phyloP scores from a whole-genome alignment of 176 grass and related monocot species.

The Oryza rufipogon region DNA sequence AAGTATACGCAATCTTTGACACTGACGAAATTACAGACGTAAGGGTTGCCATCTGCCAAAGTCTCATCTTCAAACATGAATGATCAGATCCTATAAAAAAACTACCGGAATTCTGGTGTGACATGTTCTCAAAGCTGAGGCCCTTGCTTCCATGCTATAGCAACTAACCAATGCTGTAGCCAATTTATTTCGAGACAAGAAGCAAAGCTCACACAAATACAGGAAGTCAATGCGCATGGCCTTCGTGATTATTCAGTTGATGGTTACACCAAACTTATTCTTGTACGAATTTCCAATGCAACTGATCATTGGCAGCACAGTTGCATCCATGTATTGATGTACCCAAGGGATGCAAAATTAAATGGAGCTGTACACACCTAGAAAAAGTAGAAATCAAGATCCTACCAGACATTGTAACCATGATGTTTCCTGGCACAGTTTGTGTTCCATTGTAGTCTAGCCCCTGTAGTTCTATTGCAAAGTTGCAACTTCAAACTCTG shows the following conservation, averaged over 20 bases:
- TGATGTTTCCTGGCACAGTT: neutral
- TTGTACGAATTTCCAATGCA: neutral
- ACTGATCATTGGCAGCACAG: neutral
- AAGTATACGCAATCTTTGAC: neutral
- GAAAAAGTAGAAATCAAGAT: neutral
- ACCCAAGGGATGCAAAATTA: neutral
- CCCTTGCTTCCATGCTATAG: neutral
- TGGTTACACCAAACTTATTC: neutral
- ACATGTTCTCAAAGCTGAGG: neutral
- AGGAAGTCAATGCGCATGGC: neutral
- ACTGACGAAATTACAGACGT: constrained; percentile 17
- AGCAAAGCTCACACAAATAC: neutral
- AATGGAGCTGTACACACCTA: neutral
- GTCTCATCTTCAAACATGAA: neutral
- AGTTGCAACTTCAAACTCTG: neutral
- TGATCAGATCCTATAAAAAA: neutral
- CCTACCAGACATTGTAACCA: neutral
- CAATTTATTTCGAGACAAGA: neutral
- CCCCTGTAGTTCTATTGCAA: neutral
- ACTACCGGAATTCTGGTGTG: neutral
- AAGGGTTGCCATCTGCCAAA: neutral
- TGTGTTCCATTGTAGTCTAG: neutral
- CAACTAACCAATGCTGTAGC: neutral
- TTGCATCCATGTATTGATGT: neutral
- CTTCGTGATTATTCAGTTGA: neutral